Evolutionary conservation across 805 yeast species (phyloP).

Genomic region (Suhomyces canberraensis): DNA sequence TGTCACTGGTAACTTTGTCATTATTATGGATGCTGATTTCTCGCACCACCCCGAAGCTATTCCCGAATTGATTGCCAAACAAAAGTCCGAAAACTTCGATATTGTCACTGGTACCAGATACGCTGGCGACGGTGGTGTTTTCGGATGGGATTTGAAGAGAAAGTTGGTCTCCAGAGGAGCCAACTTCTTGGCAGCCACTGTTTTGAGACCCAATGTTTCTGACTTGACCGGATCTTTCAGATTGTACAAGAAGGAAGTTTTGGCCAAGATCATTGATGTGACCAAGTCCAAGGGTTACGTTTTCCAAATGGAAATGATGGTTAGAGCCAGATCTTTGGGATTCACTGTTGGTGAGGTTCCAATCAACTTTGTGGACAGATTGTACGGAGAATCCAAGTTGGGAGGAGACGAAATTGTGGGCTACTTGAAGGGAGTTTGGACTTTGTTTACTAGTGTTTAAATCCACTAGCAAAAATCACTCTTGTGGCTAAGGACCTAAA

Average conservation of each 20-base stretch:
- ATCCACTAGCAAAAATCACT: neutral
- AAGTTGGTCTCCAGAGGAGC: constrained; percentile 78
- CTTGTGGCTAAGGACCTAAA: too few relatives aligned
- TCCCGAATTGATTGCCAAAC: constrained; percentile 69
- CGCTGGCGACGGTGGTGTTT: constrained; percentile 79
- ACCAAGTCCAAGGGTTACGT: constrained; percentile 78
- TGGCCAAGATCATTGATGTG: constrained; percentile 61
- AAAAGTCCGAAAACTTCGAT: constrained; percentile 48
- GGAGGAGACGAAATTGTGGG: constrained; percentile 82
- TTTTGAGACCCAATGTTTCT: constrained; percentile 67
- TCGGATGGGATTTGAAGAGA: constrained; percentile 80
- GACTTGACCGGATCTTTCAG: constrained; percentile 79
- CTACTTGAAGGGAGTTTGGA: constrained; percentile 74
- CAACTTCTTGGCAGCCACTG: constrained; percentile 69
- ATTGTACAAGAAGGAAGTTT: constrained; percentile 66
- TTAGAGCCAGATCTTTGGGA: constrained; percentile 73
- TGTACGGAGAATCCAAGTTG: constrained; percentile 74
- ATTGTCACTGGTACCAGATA: constrained; percentile 64
- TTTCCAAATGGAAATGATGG: constrained; percentile 88
- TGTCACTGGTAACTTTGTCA: constrained; percentile 70
- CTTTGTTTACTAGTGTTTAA: constrained; percentile 58
- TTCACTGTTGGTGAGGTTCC: constrained; percentile 76
- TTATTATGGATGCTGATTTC: constrained; percentile 83
- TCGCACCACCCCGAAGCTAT: constrained; percentile 80
- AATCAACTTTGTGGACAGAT: constrained; percentile 72